phyloP scores from a whole-genome alignment of 78 protist genomes.

The Guillardia theta region DNA sequence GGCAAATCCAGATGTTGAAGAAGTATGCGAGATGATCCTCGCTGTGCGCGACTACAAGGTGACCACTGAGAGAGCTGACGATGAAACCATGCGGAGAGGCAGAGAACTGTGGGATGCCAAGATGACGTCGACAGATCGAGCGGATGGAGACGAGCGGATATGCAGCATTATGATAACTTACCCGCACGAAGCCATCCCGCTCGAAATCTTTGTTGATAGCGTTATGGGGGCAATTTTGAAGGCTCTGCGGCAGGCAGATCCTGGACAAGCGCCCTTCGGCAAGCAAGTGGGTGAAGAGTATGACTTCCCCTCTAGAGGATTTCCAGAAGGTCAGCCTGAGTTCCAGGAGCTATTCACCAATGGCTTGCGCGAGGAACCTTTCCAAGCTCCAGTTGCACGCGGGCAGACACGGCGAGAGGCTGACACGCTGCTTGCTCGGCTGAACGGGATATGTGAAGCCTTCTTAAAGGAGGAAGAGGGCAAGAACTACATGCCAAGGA shows the following conservation, averaged over 20 bases:
- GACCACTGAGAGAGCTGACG: background rate
- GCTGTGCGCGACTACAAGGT: background rate
- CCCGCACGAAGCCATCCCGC: constrained; percentile 1
- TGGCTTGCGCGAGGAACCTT: background rate
- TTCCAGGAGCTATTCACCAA: background rate
- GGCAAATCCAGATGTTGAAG: too few relatives aligned
- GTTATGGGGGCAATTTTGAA: background rate
- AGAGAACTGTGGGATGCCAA: too few relatives aligned
- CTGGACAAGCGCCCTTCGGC: background rate
- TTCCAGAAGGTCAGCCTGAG: background rate
- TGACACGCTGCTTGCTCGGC: background rate
- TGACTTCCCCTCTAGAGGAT: constrained; percentile 16
- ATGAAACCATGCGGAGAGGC: too few relatives aligned
- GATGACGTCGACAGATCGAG: background rate
- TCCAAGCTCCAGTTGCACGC: background rate
- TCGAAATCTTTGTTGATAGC: background rate
- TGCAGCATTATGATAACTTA: background rate
- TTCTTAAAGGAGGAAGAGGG: too few relatives aligned
- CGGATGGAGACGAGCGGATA: background rate
- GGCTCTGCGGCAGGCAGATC: constrained; percentile 13
- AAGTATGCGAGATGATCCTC: too few relatives aligned
- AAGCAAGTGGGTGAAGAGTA: constrained; percentile 1
- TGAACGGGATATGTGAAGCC: background rate
- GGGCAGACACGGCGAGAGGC: constrained; percentile 33
- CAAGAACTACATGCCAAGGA: too few relatives aligned